phyloP scores from a whole-genome alignment of 148 eudicot species.

The Rhododendron mucronatum region DNA sequence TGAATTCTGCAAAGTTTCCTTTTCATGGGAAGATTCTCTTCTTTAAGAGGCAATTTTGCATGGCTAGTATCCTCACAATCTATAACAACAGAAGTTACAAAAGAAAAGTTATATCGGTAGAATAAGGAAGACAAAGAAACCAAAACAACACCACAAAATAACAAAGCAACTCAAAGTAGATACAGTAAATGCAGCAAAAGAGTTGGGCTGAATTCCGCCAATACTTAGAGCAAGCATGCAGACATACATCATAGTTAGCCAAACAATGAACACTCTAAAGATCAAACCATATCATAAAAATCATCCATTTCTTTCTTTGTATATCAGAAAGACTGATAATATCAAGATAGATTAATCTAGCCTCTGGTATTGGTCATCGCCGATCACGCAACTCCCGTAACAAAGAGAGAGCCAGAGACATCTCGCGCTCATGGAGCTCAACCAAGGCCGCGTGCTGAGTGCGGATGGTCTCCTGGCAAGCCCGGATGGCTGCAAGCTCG shows the following conservation, averaged over 20 bases:
- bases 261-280: too few species aligned
- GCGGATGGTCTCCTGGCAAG: too few species aligned
- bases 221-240: too few species aligned
- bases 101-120: not conserved
- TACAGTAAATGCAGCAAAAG: constrained; percentile 24
- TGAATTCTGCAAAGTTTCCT: not conserved
- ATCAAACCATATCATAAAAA: too few species aligned
- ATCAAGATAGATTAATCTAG: not conserved
- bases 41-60: not conserved
- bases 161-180: constrained; percentile 19
- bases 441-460: too few species aligned
- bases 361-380: not conserved
- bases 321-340: too few species aligned
- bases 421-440: too few species aligned
- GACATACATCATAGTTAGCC: too few species aligned
- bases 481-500: too few species aligned
- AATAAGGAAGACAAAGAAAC: not conserved
- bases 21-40: not conserved
- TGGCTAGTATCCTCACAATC: not conserved
- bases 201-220: too few species aligned
- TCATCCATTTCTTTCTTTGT: too few species aligned
- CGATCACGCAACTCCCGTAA: not conserved
- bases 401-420: too few species aligned
- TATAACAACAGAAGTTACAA: not conserved
- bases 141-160: not conserved